Evolutionary conservation across 805 yeast genomes (phyloP), one percentile per base, ranked within the genome.

Genomic region (Priceomyces castillae): DNA sequence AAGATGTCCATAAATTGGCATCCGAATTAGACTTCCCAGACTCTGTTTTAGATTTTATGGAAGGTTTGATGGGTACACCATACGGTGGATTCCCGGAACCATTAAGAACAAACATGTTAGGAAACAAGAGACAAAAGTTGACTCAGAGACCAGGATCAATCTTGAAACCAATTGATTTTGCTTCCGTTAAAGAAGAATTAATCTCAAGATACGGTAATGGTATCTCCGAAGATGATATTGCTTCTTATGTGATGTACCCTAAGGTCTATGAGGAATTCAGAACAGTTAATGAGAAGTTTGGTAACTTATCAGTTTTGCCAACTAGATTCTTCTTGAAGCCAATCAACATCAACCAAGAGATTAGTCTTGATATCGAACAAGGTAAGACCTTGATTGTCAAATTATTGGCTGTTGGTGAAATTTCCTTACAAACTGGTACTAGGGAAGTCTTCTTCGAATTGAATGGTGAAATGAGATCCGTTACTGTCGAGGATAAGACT

Each of bases 81-180:
- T 89, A 88, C 64, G 99, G 99, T 54, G 99, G 99, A 7, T 94
- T 94, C 96, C 99, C 99, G 47, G 99, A 94, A 73, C 99, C 99
- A 31, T 77, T 94, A 69, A 84, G 99, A 73, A 77, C 96, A 31
- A 88, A 90, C 66, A 79, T 94, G 50, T 81, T 94, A 61, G 81
- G 82, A 59, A 95, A 90, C 65, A 90, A 90, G 83, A 86, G 99
- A 74, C 82, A 86, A 71, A 89, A 89, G 71, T 80, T 94, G 69
- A 80, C 82, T 49, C 72, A 76, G 54, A 84, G 99, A 71, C 99
- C 99, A 35, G 99, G 99, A 51, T 80, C 92, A 63, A 82, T 81
- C 58, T 75, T 94, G 63, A 78, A 82, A 43, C 98, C 99, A 53
- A 76, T 90, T 58, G 88, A 94, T 65, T 74, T 94, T 56, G 77